A percentile compares a stretch with the other conserved stretches of the same genome.
Conservation (phyloP, 257 asterid genomes). For the Catharanthus roseus region DNA sequence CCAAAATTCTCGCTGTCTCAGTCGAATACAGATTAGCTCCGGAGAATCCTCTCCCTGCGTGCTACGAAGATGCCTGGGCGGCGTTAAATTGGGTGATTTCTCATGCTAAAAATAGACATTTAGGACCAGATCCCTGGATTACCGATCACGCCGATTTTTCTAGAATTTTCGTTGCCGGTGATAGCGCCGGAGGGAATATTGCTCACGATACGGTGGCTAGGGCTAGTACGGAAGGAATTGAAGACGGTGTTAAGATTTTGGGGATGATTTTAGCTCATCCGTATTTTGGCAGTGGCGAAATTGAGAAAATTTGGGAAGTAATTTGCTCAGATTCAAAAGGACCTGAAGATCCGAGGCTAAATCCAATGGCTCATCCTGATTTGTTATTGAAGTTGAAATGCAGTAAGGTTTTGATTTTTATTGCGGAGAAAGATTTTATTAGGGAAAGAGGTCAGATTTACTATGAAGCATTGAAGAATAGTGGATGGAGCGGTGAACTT, state of each 20-base stretch:
- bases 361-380: slow-evolving; percentile 56
- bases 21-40: slow-evolving; percentile 37
- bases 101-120: too few species aligned
- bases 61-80: too few species aligned
- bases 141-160: slow-evolving; percentile 39
- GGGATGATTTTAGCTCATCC: slow-evolving; percentile 68
- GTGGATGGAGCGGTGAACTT: slow-evolving; percentile 58
- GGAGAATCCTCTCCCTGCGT: too few species aligned
- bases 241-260: slow-evolving; percentile 18
- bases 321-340: slow-evolving; percentile 17
- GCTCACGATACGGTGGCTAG: slow-evolving; percentile 48
- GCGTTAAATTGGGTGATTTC: too few species aligned
- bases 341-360: slow-evolving; percentile 56
- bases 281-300: slow-evolving; percentile 39
- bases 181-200: slow-evolving; percentile 81
- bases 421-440: slow-evolving; percentile 53
- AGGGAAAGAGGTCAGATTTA: slow-evolving; percentile 44
- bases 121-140: slow-evolving; percentile 60
- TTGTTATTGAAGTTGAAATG: slow-evolving; percentile 45
- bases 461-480: slow-evolving; percentile 53
- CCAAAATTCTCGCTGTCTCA: slow-evolving; percentile 50
- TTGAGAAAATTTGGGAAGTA: slow-evolving; percentile 40
- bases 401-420: slow-evolving; percentile 39
- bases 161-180: slow-evolving; percentile 55
- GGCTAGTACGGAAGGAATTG: slow-evolving; percentile 12